Base-by-base conservation (phyloP, 768 basidiomycete species). In the Plicaturopsis crispa region DNA sequence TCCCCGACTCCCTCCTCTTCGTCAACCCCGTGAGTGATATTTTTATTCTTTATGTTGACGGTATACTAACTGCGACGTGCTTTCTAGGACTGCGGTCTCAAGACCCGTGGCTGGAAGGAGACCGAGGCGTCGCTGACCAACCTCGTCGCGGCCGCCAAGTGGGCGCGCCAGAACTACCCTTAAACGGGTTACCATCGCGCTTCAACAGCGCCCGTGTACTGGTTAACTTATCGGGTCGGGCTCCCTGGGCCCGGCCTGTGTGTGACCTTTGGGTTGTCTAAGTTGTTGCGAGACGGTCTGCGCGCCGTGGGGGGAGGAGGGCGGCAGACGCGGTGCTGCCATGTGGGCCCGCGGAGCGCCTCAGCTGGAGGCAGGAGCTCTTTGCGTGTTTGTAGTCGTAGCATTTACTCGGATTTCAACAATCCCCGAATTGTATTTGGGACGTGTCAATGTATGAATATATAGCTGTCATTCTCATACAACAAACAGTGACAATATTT, bases 31-130 rank as follows among this genome's bases (percentile, higher is more conserved):
- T 76, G 48, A 44, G 71, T 53, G 18, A n/a, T n/a, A n/a, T n/a
- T 40, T 40, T 4, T 17, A 7, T 24, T 7, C 31, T 18, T 33
- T 6, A n/a, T n/a, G 4, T 34, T 23, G 23, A 31, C 22, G 5
- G 41, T 38, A 17, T 16, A 19, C 18, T 44, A 35, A 39, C 44
- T 11, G 33, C 48, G 24, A 41, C 39, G 3, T 13, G 31, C 44
- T 40, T 8, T 49, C 22, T 47, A 75, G 75, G 94, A 97, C 62
- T 97, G 94, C 57, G 96, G 94, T 67, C 73, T 98, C 53, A 98
- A 98, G 78, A 98, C 94, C 49, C 90, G 93, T 73, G 89, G 84
- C 52, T 96, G 93, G 93, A 85, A 86, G 64, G 93, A 98, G 75
- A 97, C 93, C 31, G 87, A 96, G 75, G 78, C 85, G 34, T 85